Conservation (phyloP, 176 grass and related monocot genomes). For the Thinopyrum elongatum region DNA sequence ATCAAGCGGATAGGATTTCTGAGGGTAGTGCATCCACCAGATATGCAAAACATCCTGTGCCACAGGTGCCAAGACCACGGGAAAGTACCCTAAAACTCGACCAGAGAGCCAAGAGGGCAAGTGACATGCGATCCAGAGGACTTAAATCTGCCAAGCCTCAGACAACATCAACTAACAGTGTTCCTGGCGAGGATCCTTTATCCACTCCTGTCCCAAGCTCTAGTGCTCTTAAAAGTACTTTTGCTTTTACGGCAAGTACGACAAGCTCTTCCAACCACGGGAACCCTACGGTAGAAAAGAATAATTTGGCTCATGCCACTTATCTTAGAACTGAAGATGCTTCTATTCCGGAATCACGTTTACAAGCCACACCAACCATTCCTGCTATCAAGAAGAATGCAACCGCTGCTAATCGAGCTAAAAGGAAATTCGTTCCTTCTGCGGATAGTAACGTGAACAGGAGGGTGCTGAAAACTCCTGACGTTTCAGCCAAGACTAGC, state of each 20-base stretch:
- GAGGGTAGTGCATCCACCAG: constrained; percentile 57
- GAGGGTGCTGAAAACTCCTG: constrained; percentile 36
- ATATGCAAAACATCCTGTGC: constrained; percentile 53
- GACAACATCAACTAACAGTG: constrained; percentile 30
- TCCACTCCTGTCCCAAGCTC: constrained; percentile 29
- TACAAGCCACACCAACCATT: constrained; percentile 37
- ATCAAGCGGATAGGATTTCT: constrained; percentile 53
- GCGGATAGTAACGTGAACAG: constrained; percentile 38
- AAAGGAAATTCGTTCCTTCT: constrained; percentile 43
- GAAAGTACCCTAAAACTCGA: constrained; percentile 52
- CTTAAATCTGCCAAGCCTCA: constrained; percentile 61
- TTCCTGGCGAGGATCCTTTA: constrained; percentile 37
- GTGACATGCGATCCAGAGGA: constrained; percentile 51
- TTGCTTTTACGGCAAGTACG: constrained; percentile 17
- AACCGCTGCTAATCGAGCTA: constrained; percentile 32
- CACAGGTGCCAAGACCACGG: constrained; percentile 50
- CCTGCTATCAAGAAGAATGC: constrained; percentile 39
- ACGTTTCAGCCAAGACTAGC: constrained; percentile 41
- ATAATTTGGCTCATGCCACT: constrained; percentile 11
- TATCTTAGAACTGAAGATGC: constrained; percentile 35
- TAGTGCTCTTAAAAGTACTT: constrained; percentile 41
- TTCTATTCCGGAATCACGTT: constrained; percentile 28
- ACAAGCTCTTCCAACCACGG: constrained; percentile 34
- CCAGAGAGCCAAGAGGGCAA: constrained; percentile 52
- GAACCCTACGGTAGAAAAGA: constrained; percentile 37